Conservation (phyloP, 106 monocot genomes). For the Dendrobium nobile region DNA sequence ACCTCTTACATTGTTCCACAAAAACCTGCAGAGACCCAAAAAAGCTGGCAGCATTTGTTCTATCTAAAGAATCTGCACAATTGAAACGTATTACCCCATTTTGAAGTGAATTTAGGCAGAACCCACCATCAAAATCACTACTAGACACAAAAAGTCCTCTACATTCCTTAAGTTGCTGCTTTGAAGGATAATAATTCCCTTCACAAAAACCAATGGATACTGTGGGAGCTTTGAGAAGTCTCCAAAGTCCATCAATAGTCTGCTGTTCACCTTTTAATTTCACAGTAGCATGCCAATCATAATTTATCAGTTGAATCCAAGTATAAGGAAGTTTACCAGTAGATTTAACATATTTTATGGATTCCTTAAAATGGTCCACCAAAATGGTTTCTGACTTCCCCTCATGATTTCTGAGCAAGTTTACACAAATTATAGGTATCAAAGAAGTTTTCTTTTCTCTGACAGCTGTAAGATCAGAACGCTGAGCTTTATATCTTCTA, state of each 20-base stretch:
- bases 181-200: slow-evolving; percentile 58
- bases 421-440: slow-evolving; percentile 88
- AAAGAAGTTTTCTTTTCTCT: slow-evolving; percentile 67
- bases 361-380: slow-evolving; percentile 80
- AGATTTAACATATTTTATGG: slow-evolving; percentile 49
- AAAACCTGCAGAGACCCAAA: slow-evolving; percentile 97
- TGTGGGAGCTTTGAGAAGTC: slow-evolving; percentile 69
- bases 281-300: slow-evolving; percentile 97
- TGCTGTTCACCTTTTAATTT: slow-evolving; percentile 79
- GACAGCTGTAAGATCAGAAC: slow-evolving; percentile 25
- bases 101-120: slow-evolving; percentile 72
- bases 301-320: slow-evolving; percentile 83
- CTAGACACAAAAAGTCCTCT: slow-evolving; percentile 51
- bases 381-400: slow-evolving; percentile 82
- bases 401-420: slow-evolving; percentile 74
- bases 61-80: slow-evolving; percentile 96
- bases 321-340: slow-evolving; percentile 56
- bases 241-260: slow-evolving; percentile 92
- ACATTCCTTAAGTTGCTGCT: slow-evolving; percentile 36
- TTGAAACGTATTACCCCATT: slow-evolving; percentile 96
- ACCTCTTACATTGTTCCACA: slow-evolving; percentile 82
- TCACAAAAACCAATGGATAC: slow-evolving; percentile 75
- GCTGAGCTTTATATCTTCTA: slow-evolving; percentile 64
- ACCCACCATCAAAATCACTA: slow-evolving; percentile 63
- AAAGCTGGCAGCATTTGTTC: slow-evolving; percentile 98